Conservation (phyloP, 2,329 filamentous ascomycete genomes). For the Colletotrichum spaethianum region DNA sequence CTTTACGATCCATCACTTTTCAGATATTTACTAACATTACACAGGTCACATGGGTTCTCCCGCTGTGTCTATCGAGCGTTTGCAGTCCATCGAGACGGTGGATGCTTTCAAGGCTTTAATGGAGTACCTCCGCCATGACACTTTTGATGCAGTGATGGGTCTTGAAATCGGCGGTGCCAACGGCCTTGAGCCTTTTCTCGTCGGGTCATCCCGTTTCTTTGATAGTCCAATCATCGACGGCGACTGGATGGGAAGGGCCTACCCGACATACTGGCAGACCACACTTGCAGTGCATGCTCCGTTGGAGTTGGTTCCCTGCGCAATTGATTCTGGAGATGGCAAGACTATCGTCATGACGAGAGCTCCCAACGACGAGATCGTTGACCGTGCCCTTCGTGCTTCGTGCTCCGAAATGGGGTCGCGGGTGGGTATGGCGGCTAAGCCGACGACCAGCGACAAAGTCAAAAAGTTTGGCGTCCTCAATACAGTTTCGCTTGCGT, state of each 20-base stretch:
- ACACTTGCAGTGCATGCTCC: slow-evolving; percentile 59
- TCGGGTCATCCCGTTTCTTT: slow-evolving; percentile 68
- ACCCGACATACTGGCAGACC: slow-evolving; percentile 69
- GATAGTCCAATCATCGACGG: slow-evolving; percentile 66
- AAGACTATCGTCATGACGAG: slow-evolving; percentile 60
- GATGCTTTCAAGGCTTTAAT: slow-evolving; percentile 55
- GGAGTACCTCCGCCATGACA: slow-evolving; percentile 48
- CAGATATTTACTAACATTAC: neutral
- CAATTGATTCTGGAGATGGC: slow-evolving; percentile 61
- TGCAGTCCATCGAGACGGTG: slow-evolving; percentile 56
- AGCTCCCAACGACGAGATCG: slow-evolving; percentile 51
- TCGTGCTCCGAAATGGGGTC: slow-evolving; percentile 55
- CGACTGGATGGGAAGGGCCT: slow-evolving; percentile 71
- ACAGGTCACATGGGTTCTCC: slow-evolving; percentile 56
- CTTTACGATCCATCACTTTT: no score
- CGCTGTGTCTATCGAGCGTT: slow-evolving; percentile 58
- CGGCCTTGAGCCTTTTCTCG: slow-evolving; percentile 70
- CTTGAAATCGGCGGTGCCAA: slow-evolving; percentile 77
- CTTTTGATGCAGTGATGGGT: slow-evolving; percentile 57
- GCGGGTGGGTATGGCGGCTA: slow-evolving; percentile 38
- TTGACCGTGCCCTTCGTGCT: slow-evolving; percentile 53
- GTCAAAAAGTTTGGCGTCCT: slow-evolving; percentile 44
- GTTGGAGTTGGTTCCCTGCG: slow-evolving; percentile 57
- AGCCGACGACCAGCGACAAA: slow-evolving; percentile 28
- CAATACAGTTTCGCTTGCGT: slow-evolving; percentile 38